Conservation (phyloP, 2,329 filamentous ascomycete genomes). For the Blastomyces gilchristii region DNA sequence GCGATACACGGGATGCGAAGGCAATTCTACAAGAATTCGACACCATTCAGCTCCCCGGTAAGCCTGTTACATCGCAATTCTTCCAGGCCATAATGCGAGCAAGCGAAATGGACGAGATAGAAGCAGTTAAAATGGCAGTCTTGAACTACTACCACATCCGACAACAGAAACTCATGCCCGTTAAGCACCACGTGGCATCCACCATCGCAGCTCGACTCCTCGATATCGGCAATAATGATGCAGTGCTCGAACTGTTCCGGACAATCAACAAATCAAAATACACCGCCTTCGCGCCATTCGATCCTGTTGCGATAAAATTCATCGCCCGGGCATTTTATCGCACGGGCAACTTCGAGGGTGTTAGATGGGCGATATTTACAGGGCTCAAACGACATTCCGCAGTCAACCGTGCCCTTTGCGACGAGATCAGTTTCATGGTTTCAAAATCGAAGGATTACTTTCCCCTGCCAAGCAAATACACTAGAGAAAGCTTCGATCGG, state of each 20-base stretch:
- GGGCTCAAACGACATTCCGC: conserved; percentile 27
- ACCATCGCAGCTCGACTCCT: conserved; percentile 25
- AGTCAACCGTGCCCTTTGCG: conserved; percentile 24
- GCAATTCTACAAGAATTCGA: conserved; percentile 25
- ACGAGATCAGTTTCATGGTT: conserved; percentile 25
- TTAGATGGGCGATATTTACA: conserved; percentile 34
- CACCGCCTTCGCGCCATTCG: conserved; percentile 25
- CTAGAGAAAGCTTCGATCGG: neutral
- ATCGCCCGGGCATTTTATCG: conserved; percentile 28
- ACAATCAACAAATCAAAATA: conserved; percentile 31
- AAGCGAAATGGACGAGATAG: conserved; percentile 16
- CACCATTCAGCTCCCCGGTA: conserved; percentile 17
- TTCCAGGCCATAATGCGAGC: conserved; percentile 28
- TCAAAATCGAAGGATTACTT: conserved; percentile 12
- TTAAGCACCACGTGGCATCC: conserved; percentile 30
- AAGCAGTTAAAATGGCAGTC: conserved; percentile 28
- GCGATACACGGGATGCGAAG: conserved; percentile 24
- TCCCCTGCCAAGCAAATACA: neutral
- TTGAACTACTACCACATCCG: conserved; percentile 32
- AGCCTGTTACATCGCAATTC: conserved; percentile 25
- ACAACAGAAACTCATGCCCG: conserved; percentile 22
- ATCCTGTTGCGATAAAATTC: conserved; percentile 31
- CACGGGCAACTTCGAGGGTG: conserved; percentile 24
- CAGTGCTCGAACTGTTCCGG: conserved; percentile 27
- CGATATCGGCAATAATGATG: conserved; percentile 16